phyloP scores from a whole-genome alignment of 2,329 filamentous ascomycete species.

The Macrophomina phaseolina region DNA sequence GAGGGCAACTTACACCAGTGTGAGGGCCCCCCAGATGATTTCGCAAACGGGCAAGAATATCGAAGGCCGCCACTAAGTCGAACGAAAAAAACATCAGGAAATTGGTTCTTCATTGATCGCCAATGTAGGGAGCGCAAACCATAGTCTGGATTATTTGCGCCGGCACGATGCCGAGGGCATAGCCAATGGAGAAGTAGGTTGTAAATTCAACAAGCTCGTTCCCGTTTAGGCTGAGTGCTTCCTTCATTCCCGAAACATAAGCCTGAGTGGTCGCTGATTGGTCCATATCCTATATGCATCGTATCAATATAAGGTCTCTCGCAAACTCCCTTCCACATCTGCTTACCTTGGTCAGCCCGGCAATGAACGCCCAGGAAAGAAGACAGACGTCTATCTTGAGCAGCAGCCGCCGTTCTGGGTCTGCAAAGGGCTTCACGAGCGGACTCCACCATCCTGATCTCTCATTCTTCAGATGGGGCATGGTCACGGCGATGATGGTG shows the following conservation, averaged over 20 bases:
- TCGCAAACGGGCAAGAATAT: conserved; percentile 27
- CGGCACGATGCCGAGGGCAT: conserved; percentile 19
- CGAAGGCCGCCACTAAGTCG: conserved; percentile 23
- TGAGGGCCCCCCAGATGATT: conserved; percentile 29
- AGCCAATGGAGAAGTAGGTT: conserved; percentile 25
- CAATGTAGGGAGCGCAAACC: conserved; percentile 26
- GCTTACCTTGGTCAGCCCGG: conserved; percentile 53
- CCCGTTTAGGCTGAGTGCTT: conserved; percentile 29
- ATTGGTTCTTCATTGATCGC: not conserved
- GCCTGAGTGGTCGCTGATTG: conserved; percentile 51
- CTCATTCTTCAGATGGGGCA: not conserved
- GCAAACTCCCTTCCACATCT: conserved; percentile 68
- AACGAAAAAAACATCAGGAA: not conserved
- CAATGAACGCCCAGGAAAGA: conserved; percentile 29
- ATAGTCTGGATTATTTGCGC: conserved; percentile 28
- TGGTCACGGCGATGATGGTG: not conserved
- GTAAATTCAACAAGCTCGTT: conserved; percentile 31
- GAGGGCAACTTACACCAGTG: conserved; percentile 24
- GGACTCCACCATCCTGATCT: conserved; percentile 1
- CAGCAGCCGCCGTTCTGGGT: conserved; percentile 25
- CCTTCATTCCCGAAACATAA: conserved; percentile 32
- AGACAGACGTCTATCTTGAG: conserved; percentile 29
- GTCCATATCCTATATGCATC: conserved; percentile 63
- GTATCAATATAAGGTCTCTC: conserved; percentile 45
- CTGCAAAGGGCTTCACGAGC: conserved; percentile 27